Conservation (phyloP, 257 asterid genomes). For the Solanum bulbocastanum region DNA sequence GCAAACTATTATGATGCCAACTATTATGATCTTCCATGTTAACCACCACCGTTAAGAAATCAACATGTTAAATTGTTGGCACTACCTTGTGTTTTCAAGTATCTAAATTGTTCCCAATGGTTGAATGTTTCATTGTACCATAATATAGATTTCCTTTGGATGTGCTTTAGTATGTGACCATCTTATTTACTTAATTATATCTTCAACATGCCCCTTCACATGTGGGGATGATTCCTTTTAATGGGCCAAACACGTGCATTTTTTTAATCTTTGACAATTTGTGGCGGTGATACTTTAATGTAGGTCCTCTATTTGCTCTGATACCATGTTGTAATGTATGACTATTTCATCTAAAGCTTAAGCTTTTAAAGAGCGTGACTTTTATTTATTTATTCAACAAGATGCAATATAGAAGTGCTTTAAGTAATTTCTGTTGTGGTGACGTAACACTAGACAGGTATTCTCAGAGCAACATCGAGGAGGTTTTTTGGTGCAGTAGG, state of each 20-base stretch:
- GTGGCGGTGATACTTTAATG: neutral
- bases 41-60: neutral
- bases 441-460: slow-evolving; percentile 64
- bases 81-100: neutral
- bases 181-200: neutral
- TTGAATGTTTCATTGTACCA: neutral
- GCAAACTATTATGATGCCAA: neutral
- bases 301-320: neutral
- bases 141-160: neutral
- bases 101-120: neutral
- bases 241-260: neutral
- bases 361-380: neutral
- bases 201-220: neutral
- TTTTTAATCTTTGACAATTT: neutral
- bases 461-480: slow-evolving; percentile 30
- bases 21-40: neutral
- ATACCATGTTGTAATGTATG: neutral
- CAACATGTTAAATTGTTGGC: neutral
- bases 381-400: neutral
- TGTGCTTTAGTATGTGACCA: neutral
- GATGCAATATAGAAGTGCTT: neutral
- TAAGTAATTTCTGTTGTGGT: slow-evolving; percentile 4
- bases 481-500: slow-evolving; percentile 27
- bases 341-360: neutral
- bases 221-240: neutral